Base-by-base conservation (phyloP, 257 asterid species). In the Leonotis leonurus region DNA sequence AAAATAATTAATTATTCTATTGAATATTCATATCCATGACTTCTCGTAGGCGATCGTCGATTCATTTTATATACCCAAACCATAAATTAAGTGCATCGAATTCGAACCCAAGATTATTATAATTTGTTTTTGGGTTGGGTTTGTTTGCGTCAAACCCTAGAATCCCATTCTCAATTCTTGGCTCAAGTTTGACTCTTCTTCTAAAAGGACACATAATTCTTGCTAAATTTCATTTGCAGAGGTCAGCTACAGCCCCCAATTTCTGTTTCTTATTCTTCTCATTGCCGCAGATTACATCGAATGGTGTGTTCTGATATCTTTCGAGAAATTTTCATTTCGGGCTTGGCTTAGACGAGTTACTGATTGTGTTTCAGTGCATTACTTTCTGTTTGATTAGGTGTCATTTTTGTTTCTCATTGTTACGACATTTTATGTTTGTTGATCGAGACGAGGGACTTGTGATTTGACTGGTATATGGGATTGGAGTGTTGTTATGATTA, bases 11-110 rank as follows among this genome's bases (percentile, higher is more conserved):
- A 33, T 43, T 32, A 57, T 27, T 60, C 67, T 49, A 32, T 70
- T 68, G 79, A 72, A 80, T 79, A 75, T 82, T 77, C 81, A 71
- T 65, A 64, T 77, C 83, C 89, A 29, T 29, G 33, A 29, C 33
- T 29, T 29, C 33, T 7, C 33, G 21, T 41, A 53, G 74, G 74
- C 70, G 74, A 69, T 73, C 78, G 64, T 55, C 72, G 78, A 77
- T 76, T 72, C 75, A 72, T 72, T 69, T 55, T 66, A 56, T 55
- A 56, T 64, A 58, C 61, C 68, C 59, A 43, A 45, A 58, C 56
- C 44, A 27, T 56, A 66, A 78, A 44, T 70, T 70, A 16, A 60
- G 33, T 29, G 33, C 33, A n/a, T n/a, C n/a, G n/a, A n/a, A n/a
- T n/a, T 56, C 72, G 78, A 77, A 72, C 68, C 76, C 64, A 50